phyloP scores from a whole-genome alignment of 495 filamentous ascomycete species.

The Penicillium turbatum region DNA sequence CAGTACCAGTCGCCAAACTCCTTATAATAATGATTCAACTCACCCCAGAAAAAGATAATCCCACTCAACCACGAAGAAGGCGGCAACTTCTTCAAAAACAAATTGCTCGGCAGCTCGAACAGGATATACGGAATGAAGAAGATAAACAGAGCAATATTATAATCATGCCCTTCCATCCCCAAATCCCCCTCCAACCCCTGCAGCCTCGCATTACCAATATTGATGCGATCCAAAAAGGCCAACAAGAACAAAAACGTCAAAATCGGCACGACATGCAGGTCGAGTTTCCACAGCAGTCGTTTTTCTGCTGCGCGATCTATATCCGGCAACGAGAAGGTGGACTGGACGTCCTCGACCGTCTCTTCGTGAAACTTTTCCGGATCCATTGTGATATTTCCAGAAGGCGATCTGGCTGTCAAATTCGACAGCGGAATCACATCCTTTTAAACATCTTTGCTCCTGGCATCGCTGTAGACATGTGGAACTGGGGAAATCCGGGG shows the following conservation, averaged over 20 bases:
- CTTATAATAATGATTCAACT: not conserved
- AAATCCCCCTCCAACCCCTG: slow-evolving; percentile 57
- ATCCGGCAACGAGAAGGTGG: not conserved
- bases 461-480: not conserved
- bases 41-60: slow-evolving; percentile 55
- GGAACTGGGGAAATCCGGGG: slow-evolving; percentile 6
- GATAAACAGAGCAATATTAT: slow-evolving; percentile 58
- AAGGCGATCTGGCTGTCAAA: not conserved
- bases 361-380: slow-evolving; percentile 13
- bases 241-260: slow-evolving; percentile 37
- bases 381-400: slow-evolving; percentile 9
- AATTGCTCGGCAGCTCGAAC: slow-evolving; percentile 62
- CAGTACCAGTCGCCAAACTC: not conserved
- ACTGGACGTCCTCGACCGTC: slow-evolving; percentile 14
- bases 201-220: slow-evolving; percentile 60
- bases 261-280: slow-evolving; percentile 39
- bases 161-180: slow-evolving; percentile 51
- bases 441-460: not conserved
- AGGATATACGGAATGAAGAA: slow-evolving; percentile 66
- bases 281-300: slow-evolving; percentile 36
- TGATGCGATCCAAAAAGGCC: slow-evolving; percentile 48
- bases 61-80: slow-evolving; percentile 54
- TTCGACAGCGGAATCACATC: not conserved
- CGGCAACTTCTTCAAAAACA: slow-evolving; percentile 60
- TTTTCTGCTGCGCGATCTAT: slow-evolving; percentile 29